Conservation (phyloP, 192 early-diverging fungal species). For the Powellomyces hirtus region DNA sequence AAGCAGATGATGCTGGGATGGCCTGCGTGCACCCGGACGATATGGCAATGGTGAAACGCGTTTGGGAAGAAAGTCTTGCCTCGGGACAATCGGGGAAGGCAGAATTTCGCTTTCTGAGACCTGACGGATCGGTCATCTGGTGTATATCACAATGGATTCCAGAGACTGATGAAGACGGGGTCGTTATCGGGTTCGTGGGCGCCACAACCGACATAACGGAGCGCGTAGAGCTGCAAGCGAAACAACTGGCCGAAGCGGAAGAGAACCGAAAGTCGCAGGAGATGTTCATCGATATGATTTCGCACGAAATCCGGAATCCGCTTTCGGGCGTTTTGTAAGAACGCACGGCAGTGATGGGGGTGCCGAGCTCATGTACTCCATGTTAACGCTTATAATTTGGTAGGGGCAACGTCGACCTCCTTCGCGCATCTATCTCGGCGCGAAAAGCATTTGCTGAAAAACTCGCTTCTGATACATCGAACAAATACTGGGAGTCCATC, state of each 20-base stretch:
- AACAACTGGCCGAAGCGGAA: conserved; percentile 9
- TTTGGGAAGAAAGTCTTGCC: background rate
- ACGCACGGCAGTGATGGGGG: background rate
- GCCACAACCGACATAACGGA: conserved; percentile 21
- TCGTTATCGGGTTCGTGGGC: background rate
- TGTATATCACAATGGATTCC: conserved; percentile 2
- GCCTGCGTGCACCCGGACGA: background rate
- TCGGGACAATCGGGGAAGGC: background rate
- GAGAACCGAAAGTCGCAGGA: conserved; percentile 10
- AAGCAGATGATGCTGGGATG: background rate
- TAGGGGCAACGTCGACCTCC: background rate
- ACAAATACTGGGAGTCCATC: background rate
- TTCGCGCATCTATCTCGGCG: background rate
- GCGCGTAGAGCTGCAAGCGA: background rate
- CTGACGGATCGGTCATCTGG: background rate
- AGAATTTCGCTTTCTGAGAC: background rate
- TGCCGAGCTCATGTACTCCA: background rate
- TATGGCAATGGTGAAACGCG: background rate
- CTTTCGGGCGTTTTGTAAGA: background rate
- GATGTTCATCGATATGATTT: conserved; percentile 13
- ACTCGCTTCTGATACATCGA: background rate
- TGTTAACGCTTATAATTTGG: background rate
- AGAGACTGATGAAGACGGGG: background rate
- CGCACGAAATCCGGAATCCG: conserved; percentile 20
- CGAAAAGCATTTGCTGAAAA: background rate